Evolutionary conservation across 257 asterid species (phyloP).

Genomic region (Coffea eugenioides): DNA sequence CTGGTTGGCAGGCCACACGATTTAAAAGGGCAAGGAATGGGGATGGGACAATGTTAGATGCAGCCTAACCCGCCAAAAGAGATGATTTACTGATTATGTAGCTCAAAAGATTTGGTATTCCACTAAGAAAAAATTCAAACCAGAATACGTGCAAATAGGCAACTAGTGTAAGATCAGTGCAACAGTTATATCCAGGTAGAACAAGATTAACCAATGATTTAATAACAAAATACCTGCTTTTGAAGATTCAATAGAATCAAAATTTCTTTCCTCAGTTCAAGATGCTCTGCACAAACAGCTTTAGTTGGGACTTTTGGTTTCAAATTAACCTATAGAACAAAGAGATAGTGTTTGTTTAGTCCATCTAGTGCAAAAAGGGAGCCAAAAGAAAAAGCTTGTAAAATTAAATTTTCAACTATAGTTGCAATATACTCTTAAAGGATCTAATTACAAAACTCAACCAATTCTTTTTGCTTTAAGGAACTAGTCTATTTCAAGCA

Average conservation of each 20-base stretch:
- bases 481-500: not conserved
- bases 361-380: not conserved
- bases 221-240: conserved; percentile 59
- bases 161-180: not conserved
- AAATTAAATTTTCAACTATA: not conserved
- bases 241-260: conserved; percentile 83
- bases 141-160: not conserved
- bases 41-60: not conserved
- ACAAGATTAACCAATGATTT: not conserved
- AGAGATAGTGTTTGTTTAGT: conserved; percentile 13
- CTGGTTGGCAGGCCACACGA: not conserved
- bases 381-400: not conserved
- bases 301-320: conserved; percentile 97
- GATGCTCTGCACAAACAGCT: conserved; percentile 92
- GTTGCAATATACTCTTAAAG: not conserved
- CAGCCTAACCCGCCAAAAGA: not conserved
- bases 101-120: no score
- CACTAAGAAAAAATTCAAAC: not conserved
- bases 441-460: not conserved
- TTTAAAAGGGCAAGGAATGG: not conserved
- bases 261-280: conserved; percentile 94
- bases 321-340: conserved; percentile 68
- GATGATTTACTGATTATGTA: no score
- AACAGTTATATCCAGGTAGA: not conserved
- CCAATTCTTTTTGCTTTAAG: not conserved